Conservation (phyloP, 148 eudicot genomes). For the Heliosperma pusillum region DNA sequence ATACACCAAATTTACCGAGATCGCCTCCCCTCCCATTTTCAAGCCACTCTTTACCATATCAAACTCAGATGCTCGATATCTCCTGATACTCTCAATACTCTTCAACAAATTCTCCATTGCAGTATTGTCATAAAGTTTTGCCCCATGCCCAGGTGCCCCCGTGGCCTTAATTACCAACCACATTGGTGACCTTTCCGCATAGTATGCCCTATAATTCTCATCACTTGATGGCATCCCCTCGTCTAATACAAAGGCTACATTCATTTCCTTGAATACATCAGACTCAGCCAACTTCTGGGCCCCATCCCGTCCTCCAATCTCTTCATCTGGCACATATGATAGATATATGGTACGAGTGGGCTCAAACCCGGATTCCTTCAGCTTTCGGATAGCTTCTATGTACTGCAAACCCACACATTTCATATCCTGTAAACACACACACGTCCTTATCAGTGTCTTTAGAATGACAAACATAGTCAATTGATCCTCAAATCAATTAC, state of each 20-base stretch:
- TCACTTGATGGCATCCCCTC: conserved; percentile 81
- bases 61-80: conserved; percentile 80
- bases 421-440: conserved; percentile 54
- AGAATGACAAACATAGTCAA: neutral
- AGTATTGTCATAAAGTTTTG: conserved; percentile 80
- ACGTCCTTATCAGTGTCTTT: neutral
- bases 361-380: conserved; percentile 58
- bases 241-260: conserved; percentile 78
- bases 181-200: conserved; percentile 82
- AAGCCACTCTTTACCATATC: conserved; percentile 80
- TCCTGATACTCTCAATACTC: conserved; percentile 75
- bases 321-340: conserved; percentile 90
- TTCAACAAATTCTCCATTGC: conserved; percentile 89
- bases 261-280: conserved; percentile 55
- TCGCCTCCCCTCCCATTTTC: conserved; percentile 73
- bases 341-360: conserved; percentile 70
- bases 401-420: conserved; percentile 95
- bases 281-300: conserved; percentile 65
- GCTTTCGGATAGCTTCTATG: conserved; percentile 76
- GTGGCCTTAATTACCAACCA: conserved; percentile 86
- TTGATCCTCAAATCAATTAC: neutral
- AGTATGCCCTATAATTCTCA: conserved; percentile 57
- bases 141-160: conserved; percentile 94
- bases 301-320: conserved; percentile 89
- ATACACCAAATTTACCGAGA: conserved; percentile 85